Base-by-base conservation (phyloP, 306 rosid genomes). In the Lathyrus aphaca region DNA sequence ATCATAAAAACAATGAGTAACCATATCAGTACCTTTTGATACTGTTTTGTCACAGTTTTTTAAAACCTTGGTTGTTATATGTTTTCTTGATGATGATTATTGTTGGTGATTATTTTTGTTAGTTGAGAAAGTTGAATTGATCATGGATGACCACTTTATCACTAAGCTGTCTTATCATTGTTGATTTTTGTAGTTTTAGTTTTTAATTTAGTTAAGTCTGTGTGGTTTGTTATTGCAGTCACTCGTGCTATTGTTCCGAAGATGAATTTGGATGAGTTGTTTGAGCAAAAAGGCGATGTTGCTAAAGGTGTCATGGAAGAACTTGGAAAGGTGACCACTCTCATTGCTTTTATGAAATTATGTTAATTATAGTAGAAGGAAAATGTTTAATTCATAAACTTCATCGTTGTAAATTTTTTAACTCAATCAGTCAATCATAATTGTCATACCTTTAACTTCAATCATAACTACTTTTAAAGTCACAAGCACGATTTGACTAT, bases 281-380 rank as follows among this genome's bases (percentile, higher is more conserved):
- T 94, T 84, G 99, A 94, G 68, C 99, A 94, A 78, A 94, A 94
- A 83, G 96, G 96, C 48, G 97, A 94, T 68, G 99, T 94, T 86
- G 91, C 96, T 25, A 91, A 86, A 77, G 73, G 96, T 55, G 99
- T 94, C 1, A 71, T 82, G 70, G 95, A 91, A 81, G 99, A 94
- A 70, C 99, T 94, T 69, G 97, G 84, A 76, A 94, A 94, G 97
- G 99, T 89, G 64, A 77, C 10, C 37, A 5, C 4, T 55, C 3
- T 55, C 30, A 32, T 58, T 39, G 56, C 27, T 64, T 63, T 62
- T 57, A n/a, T 11, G 23, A 16, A 46, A 66, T 66, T 13, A 23
- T 65, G 5, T 27, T 27, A 32, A 64, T 35, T 6, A 7, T 35
- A 35, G 8, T 35, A 35, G 39, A 35, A 35, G 39, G 39, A 8